Evolutionary conservation across 805 yeast genomes (phyloP), one percentile per base, ranked within the genome.

Genomic region (Lipomyces spencermartinsiae): DNA sequence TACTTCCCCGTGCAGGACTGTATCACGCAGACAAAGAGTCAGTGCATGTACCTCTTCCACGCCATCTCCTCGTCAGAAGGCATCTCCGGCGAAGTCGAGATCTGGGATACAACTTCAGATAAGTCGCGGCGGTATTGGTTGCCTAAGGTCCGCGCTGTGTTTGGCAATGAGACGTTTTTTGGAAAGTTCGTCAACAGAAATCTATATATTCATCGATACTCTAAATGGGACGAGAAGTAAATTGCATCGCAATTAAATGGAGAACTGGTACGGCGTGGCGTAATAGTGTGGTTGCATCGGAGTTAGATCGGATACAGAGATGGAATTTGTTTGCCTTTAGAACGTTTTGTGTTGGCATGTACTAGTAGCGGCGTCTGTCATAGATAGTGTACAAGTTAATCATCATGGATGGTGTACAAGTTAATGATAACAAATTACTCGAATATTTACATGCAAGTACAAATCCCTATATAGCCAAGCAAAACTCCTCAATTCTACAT

Each of bases 11-110:
- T 69, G 34, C 71, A 69, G 25, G 68, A 68, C 12, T 61, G 66
- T 35, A 61, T 69, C 56, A 39, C 59, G 37, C 68, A 64, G 56
- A 39, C 33, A 46, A 34, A 53, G 16, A n/a, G 63, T 12, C 59
- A 64, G 34, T 69, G 72, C 58, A 46, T 61, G 49, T 67, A 69
- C 35, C 49, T 64, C 43, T 69, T 68, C 67, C 72, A 69, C 61
- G 66, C 61, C 14, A 60, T 68, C 29, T 10, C 54, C 10, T 39
- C 68, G n/a, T 34, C 65, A 6, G 62, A 62, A 16, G 72, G 70
- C 5, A 57, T 64, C 25, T 43, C 72, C 4, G 72, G 72, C 46
- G 70, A 69, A 43, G 59, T 69, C 56, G 72, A 69, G 54, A 59
- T 69, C 58, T 69, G 67, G 70, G 72, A 69, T 35, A 56, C 64